A percentile compares a stretch with the other conserved stretches of the same genome.
phyloP scores from a whole-genome alignment of 208 protist genomes.

The Leptomonas pyrrhocoris region DNA sequence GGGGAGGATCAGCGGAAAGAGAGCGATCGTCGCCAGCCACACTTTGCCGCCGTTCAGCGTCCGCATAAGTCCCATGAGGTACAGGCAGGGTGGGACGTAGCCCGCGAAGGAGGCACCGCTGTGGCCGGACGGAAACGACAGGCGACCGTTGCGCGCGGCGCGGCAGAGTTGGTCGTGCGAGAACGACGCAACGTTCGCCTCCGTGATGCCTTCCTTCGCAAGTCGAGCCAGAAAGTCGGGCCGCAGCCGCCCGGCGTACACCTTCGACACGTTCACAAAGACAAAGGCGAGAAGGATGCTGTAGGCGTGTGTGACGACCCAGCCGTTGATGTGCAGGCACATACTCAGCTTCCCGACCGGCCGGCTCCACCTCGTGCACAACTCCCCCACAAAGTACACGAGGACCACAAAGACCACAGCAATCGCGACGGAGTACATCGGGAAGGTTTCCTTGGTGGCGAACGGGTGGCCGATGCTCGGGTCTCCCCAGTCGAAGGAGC shows the following conservation, averaged over 20 bases:
- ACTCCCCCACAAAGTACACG: constrained; percentile 41
- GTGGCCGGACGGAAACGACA: constrained; percentile 93
- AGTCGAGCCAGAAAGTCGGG: constrained; percentile 85
- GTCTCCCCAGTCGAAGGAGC: constrained; percentile 73
- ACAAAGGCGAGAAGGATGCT: constrained; percentile 48
- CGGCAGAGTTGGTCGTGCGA: constrained; percentile 41
- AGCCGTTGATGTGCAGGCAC: constrained; percentile 49
- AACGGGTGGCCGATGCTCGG: constrained; percentile 60
- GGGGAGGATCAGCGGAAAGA: constrained; percentile 66
- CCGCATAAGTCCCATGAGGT: constrained; percentile 63
- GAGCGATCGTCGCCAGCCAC: constrained; percentile 39
- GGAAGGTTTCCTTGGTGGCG: constrained; percentile 48
- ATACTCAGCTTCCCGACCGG: constrained; percentile 31
- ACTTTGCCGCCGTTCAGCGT: constrained; percentile 52
- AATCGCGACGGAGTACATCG: constrained; percentile 54
- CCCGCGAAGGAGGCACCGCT: constrained; percentile 79
- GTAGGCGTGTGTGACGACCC: constrained; percentile 55
- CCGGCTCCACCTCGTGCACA: constrained; percentile 23
- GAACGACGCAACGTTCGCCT: constrained; percentile 26
- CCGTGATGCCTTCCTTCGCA: constrained; percentile 39
- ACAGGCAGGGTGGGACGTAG: constrained; percentile 67
- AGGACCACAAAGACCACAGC: constrained; percentile 35
- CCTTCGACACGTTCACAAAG: constrained; percentile 57
- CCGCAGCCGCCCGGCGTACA: constrained; percentile 85
- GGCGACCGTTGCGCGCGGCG: constrained; percentile 63